Evolutionary conservation across 768 basidiomycete genomes (phyloP), one percentile per base, ranked within the genome.

Genomic region (Lentinula boryana): DNA sequence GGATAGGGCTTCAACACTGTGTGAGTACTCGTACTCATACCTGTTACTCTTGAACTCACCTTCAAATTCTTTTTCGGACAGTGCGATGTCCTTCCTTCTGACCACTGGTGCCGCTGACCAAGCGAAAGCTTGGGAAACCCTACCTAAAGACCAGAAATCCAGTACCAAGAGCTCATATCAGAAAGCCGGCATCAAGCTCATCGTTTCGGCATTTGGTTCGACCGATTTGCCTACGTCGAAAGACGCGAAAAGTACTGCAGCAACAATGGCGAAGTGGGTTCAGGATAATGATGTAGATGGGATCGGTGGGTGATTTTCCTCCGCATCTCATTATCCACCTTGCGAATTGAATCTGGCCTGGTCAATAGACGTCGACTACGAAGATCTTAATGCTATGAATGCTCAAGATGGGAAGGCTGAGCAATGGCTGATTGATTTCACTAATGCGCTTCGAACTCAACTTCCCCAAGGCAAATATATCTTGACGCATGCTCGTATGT

Each of bases 121-220:
- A n/a, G 53, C 53, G 3, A 36, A 13, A 12, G 36, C 32, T 12
- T 80, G 78, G 79, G 60, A 71, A 23, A 61, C 60, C 23, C 68
- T 81, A 5, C 66, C 72, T 0, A 69, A 69, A 4, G 62, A 59
- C 10, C 66, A 78, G 31, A 76, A 80, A 31, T 55, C 72, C 8
- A 44, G 72, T n/a, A 72, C 76, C 63, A 64, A 79, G 60, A 59
- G 73, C 1, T 73, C 77, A 57, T 84, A 84, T 64, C 71, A 73
- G 31, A 71, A 75, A 0, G 80, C 81, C 3, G 82, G 82, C 10
- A 82, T 83, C 67, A 78, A 79, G 27, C 63, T 84, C 50, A 75
- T 84, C 61, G 83, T 84, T 5, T 79, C 80, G 44, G 77, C 71
- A 2, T 84, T 84, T 60, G 79, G 80, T 5, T 75, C 79, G 21